Evolutionary conservation across 2,329 filamentous ascomycete genomes (phyloP), one percentile per base, ranked within the genome.

Genomic region (Lachnellula arida): DNA sequence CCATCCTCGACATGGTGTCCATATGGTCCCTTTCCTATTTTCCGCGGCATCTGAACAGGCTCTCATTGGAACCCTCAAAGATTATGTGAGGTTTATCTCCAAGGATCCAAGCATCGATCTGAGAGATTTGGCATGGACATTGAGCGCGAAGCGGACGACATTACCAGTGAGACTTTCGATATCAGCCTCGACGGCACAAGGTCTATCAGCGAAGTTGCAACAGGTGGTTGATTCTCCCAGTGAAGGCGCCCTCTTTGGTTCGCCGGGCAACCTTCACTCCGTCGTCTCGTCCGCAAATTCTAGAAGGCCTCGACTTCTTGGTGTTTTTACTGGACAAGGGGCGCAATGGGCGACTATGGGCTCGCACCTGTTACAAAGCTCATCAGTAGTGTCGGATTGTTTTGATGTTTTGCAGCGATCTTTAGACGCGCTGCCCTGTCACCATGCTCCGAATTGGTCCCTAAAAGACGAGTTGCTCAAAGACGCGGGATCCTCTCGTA

Each of bases 311-410:
- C 23, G 8, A 44, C 2, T 56, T 4, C 19, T 53, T 1, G 46
- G 44, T 43, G 60, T 67, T 5, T 69, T 69, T 48, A 66, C 65
- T 2, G 67, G 67, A n/a, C 67, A 69, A 22, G 67, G 67, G 8
- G 65, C 66, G 0, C 66, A 68, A 43, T 68, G 64, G 58, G 34
- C 56, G 1, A 32, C 57, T 15, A 69, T 69, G 66, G 63, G 64
- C 19, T 19, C 19, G 9, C 47, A 49, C 6, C 57, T 61, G 23
- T 47, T 67, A 1, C 57, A 52, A 35, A 17, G 37, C 11, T 1
- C n/a, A 1, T 56, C 39, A 17, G 47, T 51, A 15, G 23, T 49
- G 14, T 58, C 54, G 65, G 3, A 65, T 65, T 5, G 58, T 61
- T 5, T 12, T 22, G 12, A 35, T 22, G 0, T 19, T 25, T 58